phyloP scores from a whole-genome alignment of 768 basidiomycete genomes.

The Termitomyces sp. region DNA sequence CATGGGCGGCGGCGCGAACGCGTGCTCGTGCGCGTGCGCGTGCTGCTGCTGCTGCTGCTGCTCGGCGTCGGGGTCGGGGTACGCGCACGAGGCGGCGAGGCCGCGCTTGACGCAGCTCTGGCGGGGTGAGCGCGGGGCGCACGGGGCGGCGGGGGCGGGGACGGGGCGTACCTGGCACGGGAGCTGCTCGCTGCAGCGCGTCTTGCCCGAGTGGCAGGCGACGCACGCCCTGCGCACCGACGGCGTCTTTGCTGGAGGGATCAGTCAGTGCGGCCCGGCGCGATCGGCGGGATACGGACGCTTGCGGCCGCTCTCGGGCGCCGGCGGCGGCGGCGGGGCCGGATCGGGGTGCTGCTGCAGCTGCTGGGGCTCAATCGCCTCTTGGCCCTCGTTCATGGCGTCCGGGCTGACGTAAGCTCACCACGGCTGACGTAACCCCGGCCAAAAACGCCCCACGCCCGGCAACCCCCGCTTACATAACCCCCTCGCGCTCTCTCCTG shows the following conservation, averaged over 20 bases:
- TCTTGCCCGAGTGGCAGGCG: conserved; percentile 81
- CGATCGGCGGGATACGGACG: conserved; percentile 37
- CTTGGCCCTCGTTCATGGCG: too few species aligned
- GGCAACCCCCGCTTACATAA: not conserved
- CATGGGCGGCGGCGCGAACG: conserved; percentile 43
- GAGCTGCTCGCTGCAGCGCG: conserved; percentile 74
- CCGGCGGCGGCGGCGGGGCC: conserved; percentile 21
- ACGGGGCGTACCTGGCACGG: conserved; percentile 71
- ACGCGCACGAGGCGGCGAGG: conserved; percentile 61
- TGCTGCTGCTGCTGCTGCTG: conserved; percentile 36
- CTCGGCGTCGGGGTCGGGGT: conserved; percentile 71
- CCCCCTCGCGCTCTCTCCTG: conserved; percentile 6
- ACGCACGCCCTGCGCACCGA: conserved; percentile 78
- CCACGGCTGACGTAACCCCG: conserved; percentile 15
- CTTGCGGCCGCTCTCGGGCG: conserved; percentile 48
- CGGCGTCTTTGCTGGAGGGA: conserved; percentile 62
- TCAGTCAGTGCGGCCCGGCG: not conserved
- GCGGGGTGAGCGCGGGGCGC: not conserved
- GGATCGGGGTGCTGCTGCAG: conserved; percentile 47
- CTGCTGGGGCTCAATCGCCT: conserved; percentile 56
- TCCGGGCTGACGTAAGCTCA: too few species aligned
- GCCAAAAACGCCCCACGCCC: too few species aligned
- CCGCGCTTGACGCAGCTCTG: conserved; percentile 84
- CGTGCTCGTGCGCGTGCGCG: too few species aligned
- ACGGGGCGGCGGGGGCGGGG: not conserved